Evolutionary conservation across 306 rosid genomes (phyloP).

Genomic region (Phaseolus lunatus): DNA sequence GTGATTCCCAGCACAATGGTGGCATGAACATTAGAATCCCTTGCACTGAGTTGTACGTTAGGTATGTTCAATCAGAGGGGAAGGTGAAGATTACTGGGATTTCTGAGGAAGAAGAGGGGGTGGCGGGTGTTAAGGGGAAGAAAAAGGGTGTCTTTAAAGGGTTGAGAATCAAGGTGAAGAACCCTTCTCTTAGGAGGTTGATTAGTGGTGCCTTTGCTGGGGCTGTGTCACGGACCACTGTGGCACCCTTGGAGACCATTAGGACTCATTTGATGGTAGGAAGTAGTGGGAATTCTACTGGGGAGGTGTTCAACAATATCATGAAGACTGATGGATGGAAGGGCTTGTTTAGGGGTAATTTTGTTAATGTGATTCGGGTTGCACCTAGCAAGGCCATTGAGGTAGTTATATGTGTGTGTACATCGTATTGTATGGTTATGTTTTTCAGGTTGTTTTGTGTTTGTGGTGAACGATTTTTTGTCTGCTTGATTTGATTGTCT

Average conservation of each 20-base stretch:
- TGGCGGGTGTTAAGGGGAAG: conserved; percentile 48
- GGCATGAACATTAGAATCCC: conserved; percentile 59
- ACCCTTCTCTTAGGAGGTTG: conserved; percentile 82
- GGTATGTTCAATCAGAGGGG: conserved; percentile 65
- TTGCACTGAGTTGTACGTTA: conserved; percentile 60
- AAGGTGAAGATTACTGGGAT: conserved; percentile 58
- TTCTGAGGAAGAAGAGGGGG: conserved; percentile 44
- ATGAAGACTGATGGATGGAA: conserved; percentile 94
- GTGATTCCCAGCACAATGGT: conserved; percentile 51
- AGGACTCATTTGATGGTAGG: conserved; percentile 99
- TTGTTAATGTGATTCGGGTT: conserved; percentile 92
- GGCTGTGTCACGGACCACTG: conserved; percentile 83
- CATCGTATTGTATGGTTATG: background rate
- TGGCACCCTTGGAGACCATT: conserved; percentile 98
- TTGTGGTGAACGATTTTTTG: no score
- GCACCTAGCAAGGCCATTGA: conserved; percentile 99
- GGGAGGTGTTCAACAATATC: conserved; percentile 75
- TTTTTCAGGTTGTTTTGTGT: no score
- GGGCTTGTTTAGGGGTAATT: conserved; percentile 91
- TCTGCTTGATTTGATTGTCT: no score
- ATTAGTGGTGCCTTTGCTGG: conserved; percentile 93
- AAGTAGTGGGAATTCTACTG: conserved; percentile 73
- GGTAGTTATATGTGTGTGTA: conserved; percentile 50
- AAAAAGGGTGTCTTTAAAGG: conserved; percentile 54
- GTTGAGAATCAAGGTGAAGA: conserved; percentile 67